Percentiles rank a stretch among this genome's conserved stretches.
phyloP scores from a whole-genome alignment of 805 yeast species.

The Yueomyces sinensis region DNA sequence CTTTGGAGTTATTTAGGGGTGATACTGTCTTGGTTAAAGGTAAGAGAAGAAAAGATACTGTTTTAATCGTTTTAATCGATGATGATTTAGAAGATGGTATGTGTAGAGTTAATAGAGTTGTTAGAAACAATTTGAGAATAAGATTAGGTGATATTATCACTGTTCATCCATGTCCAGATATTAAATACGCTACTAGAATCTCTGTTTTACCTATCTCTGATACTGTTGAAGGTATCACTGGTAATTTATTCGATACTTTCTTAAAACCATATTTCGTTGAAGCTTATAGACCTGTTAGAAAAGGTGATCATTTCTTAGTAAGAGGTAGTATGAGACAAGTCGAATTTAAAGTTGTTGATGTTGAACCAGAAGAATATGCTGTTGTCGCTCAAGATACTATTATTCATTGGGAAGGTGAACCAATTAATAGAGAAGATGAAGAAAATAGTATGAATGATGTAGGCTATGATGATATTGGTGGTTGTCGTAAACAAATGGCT shows the following conservation, averaged over 20 bases:
- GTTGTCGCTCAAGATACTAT: slow-evolving; percentile 97
- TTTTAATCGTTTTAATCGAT: slow-evolving; percentile 86
- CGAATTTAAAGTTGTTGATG: slow-evolving; percentile 95
- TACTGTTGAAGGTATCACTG: slow-evolving; percentile 95
- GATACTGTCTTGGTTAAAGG: slow-evolving; percentile 97
- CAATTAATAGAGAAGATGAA: slow-evolving; percentile 47
- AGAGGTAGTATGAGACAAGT: slow-evolving; percentile 99
- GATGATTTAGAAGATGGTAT: slow-evolving; percentile 95
- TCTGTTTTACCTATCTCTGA: slow-evolving; percentile 95
- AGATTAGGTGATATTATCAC: slow-evolving; percentile 88
- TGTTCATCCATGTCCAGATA: slow-evolving; percentile 93
- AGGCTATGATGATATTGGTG: slow-evolving; percentile 98
- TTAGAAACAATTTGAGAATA: slow-evolving; percentile 87
- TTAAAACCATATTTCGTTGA: slow-evolving; percentile 97
- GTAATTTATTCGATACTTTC: slow-evolving; percentile 89
- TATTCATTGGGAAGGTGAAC: slow-evolving; percentile 98
- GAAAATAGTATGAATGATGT: slow-evolving; percentile 94
- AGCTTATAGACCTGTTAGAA: slow-evolving; percentile 97
- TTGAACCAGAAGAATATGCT: slow-evolving; percentile 94
- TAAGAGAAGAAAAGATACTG: slow-evolving; percentile 95
- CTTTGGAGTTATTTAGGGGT: slow-evolving; percentile 89
- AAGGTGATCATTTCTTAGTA: slow-evolving; percentile 90
- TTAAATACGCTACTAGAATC: slow-evolving; percentile 90
- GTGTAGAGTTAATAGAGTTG: slow-evolving; percentile 88
- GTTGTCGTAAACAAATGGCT: slow-evolving; percentile 98